Percentiles rank a stretch among this genome's conserved stretches.
Conservation (phyloP, 1,284 basidiomycete genomes). For the Boletus sp. region DNA sequence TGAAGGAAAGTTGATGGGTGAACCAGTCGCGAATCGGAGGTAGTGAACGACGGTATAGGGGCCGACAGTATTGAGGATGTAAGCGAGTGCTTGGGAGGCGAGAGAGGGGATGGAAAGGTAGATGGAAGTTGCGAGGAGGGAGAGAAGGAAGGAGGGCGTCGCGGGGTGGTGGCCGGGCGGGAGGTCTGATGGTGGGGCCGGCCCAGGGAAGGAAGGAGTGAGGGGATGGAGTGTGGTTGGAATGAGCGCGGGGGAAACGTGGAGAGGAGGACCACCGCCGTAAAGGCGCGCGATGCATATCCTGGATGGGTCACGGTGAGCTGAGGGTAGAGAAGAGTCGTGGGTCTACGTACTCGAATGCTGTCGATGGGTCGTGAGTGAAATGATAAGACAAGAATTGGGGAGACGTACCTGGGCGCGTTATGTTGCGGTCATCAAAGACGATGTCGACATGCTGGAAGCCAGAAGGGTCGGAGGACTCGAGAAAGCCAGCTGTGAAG, state of each 20-base stretch:
- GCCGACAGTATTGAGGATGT: slow-evolving; percentile 73
- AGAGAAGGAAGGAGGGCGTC: slow-evolving; percentile 79
- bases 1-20: slow-evolving; percentile 53
- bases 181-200: slow-evolving; percentile 27
- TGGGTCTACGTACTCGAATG: slow-evolving; percentile 54
- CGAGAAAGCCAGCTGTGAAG: slow-evolving; percentile 79
- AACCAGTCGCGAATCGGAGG: slow-evolving; percentile 80
- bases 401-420: slow-evolving; percentile 60
- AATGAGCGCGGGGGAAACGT: slow-evolving; percentile 61
- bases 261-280: slow-evolving; percentile 76
- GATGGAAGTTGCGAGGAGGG: slow-evolving; percentile 80
- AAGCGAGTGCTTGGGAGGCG: slow-evolving; percentile 68
- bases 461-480: slow-evolving; percentile 40
- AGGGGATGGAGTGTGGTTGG: slow-evolving; percentile 67
- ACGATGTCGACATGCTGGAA: slow-evolving; percentile 57
- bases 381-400: not conserved
- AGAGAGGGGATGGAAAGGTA: slow-evolving; percentile 83
- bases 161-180: slow-evolving; percentile 66
- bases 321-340: not conserved
- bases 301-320: slow-evolving; percentile 39
- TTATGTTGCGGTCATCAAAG: slow-evolving; percentile 85
- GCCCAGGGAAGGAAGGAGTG: slow-evolving; percentile 55
- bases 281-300: slow-evolving; percentile 81
- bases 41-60: slow-evolving; percentile 78
- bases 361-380: slow-evolving; percentile 33